phyloP scores from a whole-genome alignment of 1,284 basidiomycete species.

The Anthracocystis walkeri region DNA sequence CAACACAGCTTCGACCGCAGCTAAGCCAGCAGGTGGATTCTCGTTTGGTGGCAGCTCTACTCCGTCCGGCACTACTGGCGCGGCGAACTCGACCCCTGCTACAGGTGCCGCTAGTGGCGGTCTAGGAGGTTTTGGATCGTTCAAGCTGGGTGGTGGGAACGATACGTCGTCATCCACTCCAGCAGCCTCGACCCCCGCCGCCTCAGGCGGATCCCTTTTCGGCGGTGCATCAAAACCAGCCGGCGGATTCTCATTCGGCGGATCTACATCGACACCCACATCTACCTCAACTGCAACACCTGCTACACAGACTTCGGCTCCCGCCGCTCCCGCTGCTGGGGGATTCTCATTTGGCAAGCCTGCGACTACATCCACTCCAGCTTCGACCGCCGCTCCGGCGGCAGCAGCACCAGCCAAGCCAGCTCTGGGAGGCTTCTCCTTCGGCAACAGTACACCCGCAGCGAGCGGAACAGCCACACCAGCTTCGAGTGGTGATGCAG shows the following conservation, averaged over 20 bases:
- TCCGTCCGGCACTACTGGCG: slow-evolving; percentile 19
- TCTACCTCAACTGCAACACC: slow-evolving; percentile 42
- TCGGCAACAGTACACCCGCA: slow-evolving; percentile 14
- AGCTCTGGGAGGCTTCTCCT: slow-evolving; percentile 36
- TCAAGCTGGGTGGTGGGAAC: slow-evolving; percentile 38
- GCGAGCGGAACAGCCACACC: slow-evolving; percentile 23
- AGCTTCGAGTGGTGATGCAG: slow-evolving; percentile 36
- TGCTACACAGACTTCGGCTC: slow-evolving; percentile 21
- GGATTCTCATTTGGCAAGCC: slow-evolving; percentile 27
- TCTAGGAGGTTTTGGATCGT: slow-evolving; percentile 35
- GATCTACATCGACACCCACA: slow-evolving; percentile 16
- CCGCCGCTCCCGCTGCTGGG: slow-evolving; percentile 21
- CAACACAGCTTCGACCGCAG: slow-evolving; percentile 22
- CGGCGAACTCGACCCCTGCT: slow-evolving; percentile 27
- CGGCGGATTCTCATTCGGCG: slow-evolving; percentile 56
- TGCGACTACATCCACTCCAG: slow-evolving; percentile 26
- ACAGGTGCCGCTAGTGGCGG: slow-evolving; percentile 17
- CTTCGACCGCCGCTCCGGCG: slow-evolving; percentile 35
- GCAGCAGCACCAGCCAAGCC: slow-evolving; percentile 48
- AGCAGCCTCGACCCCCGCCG: slow-evolving; percentile 7
- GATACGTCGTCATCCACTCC: slow-evolving; percentile 13
- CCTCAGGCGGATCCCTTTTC: slow-evolving; percentile 29
- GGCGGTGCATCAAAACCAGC: slow-evolving; percentile 50
- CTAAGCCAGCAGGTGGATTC: slow-evolving; percentile 45
- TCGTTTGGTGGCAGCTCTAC: slow-evolving; percentile 43